Evolutionary conservation across 169 alveolate species (phyloP), one percentile per base, ranked within the genome.

Genomic region (Besnoitia besnoiti): DNA sequence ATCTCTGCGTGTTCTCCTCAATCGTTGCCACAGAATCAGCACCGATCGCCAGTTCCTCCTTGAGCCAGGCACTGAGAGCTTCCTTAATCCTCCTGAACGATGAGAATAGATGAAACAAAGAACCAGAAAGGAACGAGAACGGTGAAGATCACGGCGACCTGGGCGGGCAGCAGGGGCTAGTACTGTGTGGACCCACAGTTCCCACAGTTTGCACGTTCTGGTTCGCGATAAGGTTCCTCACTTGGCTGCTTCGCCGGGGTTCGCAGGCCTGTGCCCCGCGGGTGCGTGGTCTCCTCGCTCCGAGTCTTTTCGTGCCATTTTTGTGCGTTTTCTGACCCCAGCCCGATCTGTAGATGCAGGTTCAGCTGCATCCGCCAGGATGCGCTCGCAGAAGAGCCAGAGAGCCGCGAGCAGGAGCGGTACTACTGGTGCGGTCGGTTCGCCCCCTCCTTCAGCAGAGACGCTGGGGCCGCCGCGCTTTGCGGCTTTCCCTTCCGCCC

Each of bases 361-460:
- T 30, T 8, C 21, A 39, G 24, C 42, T 14, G 50, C 35, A 35
- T 51, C 87, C 24, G 55, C 59, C 59, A 77, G 12, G 19, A 77
- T 46, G 21, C 40, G 61, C 14, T 77, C 61, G 87, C 87, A 77
- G 59, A 39, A 59, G n/a, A 77, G 61, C 50, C 35, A 35, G n/a
- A 77, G 37, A 10, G 87, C 87, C 21, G 87, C 55, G 37, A 77
- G 40, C 19, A 77, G 87, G 14, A 77, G 87, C 0, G 87, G 87
- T 7, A 77, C n/a, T n/a, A n/a, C 40, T 14, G 8, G 39, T 40
- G 50, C 40, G 19, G 21, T 24, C 49, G 85, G 4, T 77, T 77
- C 61, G 24, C 8, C 61, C 62, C 40, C 47, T 16, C 27, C 33
- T 44, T 4, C 80, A n/a, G 47, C 42, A 21, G 19, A 10, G 21